phyloP scores from a whole-genome alignment of 148 eudicot species.

The Rheum nobile region DNA sequence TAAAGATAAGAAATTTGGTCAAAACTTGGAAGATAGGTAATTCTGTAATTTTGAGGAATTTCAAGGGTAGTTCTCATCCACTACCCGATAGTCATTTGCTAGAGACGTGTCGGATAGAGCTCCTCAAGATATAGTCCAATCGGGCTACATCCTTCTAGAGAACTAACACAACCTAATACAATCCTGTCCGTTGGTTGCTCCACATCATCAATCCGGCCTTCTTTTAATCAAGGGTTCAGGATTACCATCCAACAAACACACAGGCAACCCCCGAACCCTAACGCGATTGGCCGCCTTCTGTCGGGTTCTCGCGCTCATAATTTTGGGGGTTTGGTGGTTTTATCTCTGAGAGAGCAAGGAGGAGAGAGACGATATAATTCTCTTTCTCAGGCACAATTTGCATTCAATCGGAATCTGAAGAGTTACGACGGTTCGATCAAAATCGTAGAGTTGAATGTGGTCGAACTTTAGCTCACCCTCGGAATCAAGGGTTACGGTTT shows the following conservation, averaged over 20 bases:
- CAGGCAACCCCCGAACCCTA: conserved; percentile 21
- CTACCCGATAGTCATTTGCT: not conserved
- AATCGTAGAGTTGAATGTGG: not conserved
- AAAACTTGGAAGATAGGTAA: not conserved
- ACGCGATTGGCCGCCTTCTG: conserved; percentile 14
- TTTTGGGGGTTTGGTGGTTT: conserved; percentile 10
- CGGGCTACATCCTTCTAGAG: conserved; percentile 8
- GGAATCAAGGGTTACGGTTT: not conserved
- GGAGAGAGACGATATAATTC: not conserved
- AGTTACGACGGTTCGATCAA: not conserved
- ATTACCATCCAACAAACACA: conserved; percentile 14
- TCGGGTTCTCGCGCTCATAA: conserved; percentile 22
- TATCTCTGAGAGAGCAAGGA: conserved; percentile 19
- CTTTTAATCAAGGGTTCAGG: conserved; percentile 28
- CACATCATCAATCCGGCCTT: conserved; percentile 55
- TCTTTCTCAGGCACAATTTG: not conserved
- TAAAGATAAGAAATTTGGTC: no score
- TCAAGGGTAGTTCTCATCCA: not conserved
- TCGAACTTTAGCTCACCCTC: not conserved
- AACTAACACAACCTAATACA: conserved; percentile 52
- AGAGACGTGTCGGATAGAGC: conserved; percentile 2
- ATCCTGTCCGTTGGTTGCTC: conserved; percentile 41
- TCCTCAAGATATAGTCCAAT: not conserved
- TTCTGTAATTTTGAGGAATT: not conserved
- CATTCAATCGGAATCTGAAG: not conserved